Base-by-base conservation (phyloP, 1,139 yeast species). In the Sugiyamaella grinbergsii region DNA sequence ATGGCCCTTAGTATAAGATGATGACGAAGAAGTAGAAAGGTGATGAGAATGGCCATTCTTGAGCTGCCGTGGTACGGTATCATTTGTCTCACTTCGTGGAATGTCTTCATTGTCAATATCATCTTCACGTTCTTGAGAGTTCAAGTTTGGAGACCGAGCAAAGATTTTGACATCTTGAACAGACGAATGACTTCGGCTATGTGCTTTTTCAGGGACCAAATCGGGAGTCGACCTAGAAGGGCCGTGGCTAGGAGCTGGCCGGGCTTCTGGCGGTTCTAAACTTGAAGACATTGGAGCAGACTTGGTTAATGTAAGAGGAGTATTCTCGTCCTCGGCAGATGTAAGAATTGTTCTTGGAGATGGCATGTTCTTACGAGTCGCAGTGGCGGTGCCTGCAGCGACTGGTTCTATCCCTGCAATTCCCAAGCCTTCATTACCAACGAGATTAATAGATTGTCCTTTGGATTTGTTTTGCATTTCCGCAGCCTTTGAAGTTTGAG, bases 381-480 rank as follows among this genome's bases (percentile, higher is more conserved):
- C 37, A 8, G 42, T 6, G 6, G 31, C 36, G 10, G 40, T 23
- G n/a, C 7, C 40, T n/a, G 34, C 33, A 19, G 37, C 49, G 7
- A 31, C 44, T 15, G 22, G n/a, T n/a, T n/a, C n/a, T n/a, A n/a
- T n/a, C n/a, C n/a, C n/a, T n/a, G n/a, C n/a, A n/a, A n/a, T n/a
- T n/a, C n/a, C n/a, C n/a, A n/a, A n/a, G n/a, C n/a, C n/a, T n/a
- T n/a, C n/a, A n/a, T n/a, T n/a, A n/a, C n/a, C n/a, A n/a, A n/a
- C n/a, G n/a, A n/a, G n/a, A n/a, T n/a, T n/a, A n/a, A n/a, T n/a
- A n/a, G 43, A 15, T n/a, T 24, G 24, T 16, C 3, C 4, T 33
- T 42, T 33, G 23, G 47, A 32, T 23, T 34, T 42, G 18, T 33
- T 34, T 10, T 33, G 47, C 47, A 42, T 42, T 32, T 42, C 40